Evolutionary conservation across 2,329 filamentous ascomycete genomes (phyloP).

Genomic region (Celoporthe dispersa): DNA sequence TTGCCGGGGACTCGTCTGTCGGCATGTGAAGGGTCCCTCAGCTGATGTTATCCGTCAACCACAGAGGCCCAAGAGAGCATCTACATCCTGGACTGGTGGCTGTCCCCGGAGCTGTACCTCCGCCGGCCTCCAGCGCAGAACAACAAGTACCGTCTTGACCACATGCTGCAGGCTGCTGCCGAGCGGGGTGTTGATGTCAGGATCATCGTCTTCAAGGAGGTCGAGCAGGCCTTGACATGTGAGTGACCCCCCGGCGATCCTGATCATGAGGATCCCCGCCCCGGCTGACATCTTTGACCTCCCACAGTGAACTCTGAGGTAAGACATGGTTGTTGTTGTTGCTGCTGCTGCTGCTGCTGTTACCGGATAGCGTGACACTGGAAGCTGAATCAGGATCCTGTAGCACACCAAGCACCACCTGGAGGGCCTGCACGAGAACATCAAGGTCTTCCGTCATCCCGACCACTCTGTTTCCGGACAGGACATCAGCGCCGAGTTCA

Average conservation of each 20-base stretch:
- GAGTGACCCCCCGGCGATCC: conserved; percentile 50
- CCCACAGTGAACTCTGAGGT: conserved; percentile 38
- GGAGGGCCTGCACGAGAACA: conserved; percentile 79
- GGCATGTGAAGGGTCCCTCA: not conserved
- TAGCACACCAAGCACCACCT: conserved; percentile 80
- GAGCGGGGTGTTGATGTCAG: conserved; percentile 83
- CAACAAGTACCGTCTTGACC: conserved; percentile 82
- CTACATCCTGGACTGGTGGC: conserved; percentile 90
- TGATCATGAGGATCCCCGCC: conserved; percentile 35
- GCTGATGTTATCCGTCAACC: not conserved
- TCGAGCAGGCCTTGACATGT: conserved; percentile 79
- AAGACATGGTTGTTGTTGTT: conserved; percentile 1
- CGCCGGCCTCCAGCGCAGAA: conserved; percentile 80
- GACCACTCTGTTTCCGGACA: conserved; percentile 78
- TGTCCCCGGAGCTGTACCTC: conserved; percentile 86
- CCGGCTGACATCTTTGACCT: conserved; percentile 11
- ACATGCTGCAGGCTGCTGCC: conserved; percentile 80
- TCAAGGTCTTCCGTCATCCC: conserved; percentile 87
- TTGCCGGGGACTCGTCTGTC: not conserved
- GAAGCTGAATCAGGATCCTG: conserved; percentile 9
- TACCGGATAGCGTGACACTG: not conserved
- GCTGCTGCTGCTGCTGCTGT: too few relatives aligned
- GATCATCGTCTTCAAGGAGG: conserved; percentile 92
- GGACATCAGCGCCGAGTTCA: conserved; percentile 30
- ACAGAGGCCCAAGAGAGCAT: conserved; percentile 73